A percentile compares a stretch with the other conserved stretches of the same genome.
These are phyloP conservation scores for Raddia distichophylla DNA, from an alignment of 176 grass and related monocot genomes.

Conservation along the genomic window DNA sequence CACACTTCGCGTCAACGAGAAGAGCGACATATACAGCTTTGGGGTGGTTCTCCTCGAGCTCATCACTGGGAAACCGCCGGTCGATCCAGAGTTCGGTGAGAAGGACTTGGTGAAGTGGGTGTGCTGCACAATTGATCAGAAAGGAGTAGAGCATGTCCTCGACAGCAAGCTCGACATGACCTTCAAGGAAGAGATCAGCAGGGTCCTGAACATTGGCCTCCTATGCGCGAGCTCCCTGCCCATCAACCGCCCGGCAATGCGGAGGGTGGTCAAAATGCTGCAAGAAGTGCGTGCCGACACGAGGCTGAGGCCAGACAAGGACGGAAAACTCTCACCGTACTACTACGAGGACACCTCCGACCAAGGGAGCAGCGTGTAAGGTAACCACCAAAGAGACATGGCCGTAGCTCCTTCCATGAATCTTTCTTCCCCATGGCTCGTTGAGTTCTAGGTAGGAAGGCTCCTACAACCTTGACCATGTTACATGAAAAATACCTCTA, in stretches of 20 bases:
- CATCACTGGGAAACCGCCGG: slow-evolving; percentile 62
- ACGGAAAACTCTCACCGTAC: slow-evolving; percentile 70
- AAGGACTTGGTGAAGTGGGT: slow-evolving; percentile 96
- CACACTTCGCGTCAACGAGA: slow-evolving; percentile 87
- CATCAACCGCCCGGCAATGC: slow-evolving; percentile 80
- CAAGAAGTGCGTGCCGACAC: slow-evolving; percentile 51
- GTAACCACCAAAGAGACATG: background rate
- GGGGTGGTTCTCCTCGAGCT: slow-evolving; percentile 93
- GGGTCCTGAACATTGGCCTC: slow-evolving; percentile 71
- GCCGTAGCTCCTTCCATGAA: background rate
- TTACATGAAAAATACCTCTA: background rate
- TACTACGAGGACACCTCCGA: slow-evolving; percentile 61
- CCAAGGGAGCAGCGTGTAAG: slow-evolving; percentile 54
- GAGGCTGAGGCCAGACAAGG: slow-evolving; percentile 40
- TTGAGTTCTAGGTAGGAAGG: slow-evolving; percentile 17
- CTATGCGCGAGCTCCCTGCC: slow-evolving; percentile 82
- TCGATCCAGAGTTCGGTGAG: slow-evolving; percentile 83
- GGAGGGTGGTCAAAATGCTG: slow-evolving; percentile 91
- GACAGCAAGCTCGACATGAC: slow-evolving; percentile 59
- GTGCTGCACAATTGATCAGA: slow-evolving; percentile 66
- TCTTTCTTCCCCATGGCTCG: background rate
- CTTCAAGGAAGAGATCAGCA: slow-evolving; percentile 61
- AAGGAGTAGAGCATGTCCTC: slow-evolving; percentile 58
- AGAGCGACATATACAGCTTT: slow-evolving; percentile 92
- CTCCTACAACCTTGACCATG: background rate